Evolutionary conservation across 257 asterid genomes (phyloP).

Genomic region (Euphrasia confusa): DNA sequence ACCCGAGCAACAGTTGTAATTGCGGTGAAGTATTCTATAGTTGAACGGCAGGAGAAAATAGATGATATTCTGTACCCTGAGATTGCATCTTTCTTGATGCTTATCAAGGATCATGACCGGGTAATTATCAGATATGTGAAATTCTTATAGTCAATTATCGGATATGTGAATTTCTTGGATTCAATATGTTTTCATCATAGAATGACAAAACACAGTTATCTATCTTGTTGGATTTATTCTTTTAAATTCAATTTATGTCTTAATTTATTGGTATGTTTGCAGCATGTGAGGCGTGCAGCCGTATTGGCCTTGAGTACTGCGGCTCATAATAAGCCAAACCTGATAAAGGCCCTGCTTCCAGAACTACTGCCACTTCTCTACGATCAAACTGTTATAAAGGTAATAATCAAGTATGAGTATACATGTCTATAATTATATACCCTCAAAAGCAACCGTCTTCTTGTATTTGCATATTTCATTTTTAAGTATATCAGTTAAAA

Average conservation of each 20-base stretch:
- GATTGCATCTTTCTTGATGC: conserved; percentile 90
- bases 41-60: conserved; percentile 93
- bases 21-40: conserved; percentile 87
- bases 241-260: conserved; percentile 16
- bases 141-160: not conserved
- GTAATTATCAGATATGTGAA: conserved; percentile 34
- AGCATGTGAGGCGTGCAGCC: conserved; percentile 99
- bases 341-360: conserved; percentile 79
- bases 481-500: not conserved
- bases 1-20: conserved; percentile 95
- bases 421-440: conserved; percentile 8
- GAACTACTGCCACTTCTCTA: conserved; percentile 90
- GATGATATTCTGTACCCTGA: conserved; percentile 81
- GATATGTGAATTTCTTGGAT: not conserved
- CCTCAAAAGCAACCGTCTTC: not conserved
- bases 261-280: conserved; percentile 35
- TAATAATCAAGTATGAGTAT: conserved; percentile 18
- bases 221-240: conserved; percentile 4
- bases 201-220: conserved; percentile 15
- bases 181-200: not conserved
- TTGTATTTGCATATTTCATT: not conserved
- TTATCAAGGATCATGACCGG: conserved; percentile 87
- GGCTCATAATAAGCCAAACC: conserved; percentile 96
- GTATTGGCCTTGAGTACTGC: conserved; percentile 97
- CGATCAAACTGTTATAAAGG: conserved; percentile 96